Percentiles rank a stretch among this genome's conserved stretches.
Conservation (phyloP, 2,329 filamentous ascomycete species). For the Fonsecaea nubica region DNA sequence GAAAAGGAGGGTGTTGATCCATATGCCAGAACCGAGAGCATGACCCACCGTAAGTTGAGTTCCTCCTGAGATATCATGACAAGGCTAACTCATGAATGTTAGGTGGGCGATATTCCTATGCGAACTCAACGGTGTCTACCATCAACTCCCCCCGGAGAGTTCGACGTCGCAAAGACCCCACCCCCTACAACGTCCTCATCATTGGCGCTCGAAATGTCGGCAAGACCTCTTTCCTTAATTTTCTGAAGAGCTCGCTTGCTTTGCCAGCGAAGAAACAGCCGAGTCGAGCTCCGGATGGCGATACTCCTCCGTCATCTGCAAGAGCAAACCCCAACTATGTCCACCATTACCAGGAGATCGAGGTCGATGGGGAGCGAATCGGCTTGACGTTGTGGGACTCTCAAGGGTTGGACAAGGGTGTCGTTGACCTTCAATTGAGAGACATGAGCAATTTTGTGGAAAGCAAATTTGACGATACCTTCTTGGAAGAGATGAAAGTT, state of each 20-base stretch:
- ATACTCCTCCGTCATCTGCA: constrained; percentile 58
- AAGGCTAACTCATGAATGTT: constrained; percentile 18
- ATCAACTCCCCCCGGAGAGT: constrained; percentile 92
- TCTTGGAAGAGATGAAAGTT: constrained; percentile 97
- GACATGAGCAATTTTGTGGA: constrained; percentile 93
- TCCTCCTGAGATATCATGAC: background rate
- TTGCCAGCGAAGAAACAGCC: constrained; percentile 79
- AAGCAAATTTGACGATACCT: constrained; percentile 98
- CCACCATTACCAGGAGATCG: constrained; percentile 89
- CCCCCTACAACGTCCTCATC: constrained; percentile 94
- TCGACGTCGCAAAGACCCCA: constrained; percentile 93
- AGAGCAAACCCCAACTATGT: constrained; percentile 72
- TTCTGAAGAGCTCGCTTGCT: constrained; percentile 84
- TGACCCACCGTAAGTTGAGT: constrained; percentile 75
- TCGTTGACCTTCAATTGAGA: constrained; percentile 91
- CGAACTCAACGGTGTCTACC: constrained; percentile 86
- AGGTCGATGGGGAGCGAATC: constrained; percentile 89
- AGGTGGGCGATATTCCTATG: constrained; percentile 87
- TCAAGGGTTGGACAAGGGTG: constrained; percentile 89
- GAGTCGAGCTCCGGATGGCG: constrained; percentile 63
- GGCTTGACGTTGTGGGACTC: constrained; percentile 97
- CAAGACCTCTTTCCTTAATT: constrained; percentile 97
- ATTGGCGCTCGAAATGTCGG: constrained; percentile 86
- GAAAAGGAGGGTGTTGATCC: constrained; percentile 61
- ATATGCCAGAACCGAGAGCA: constrained; percentile 86